Evolutionary conservation across 306 rosid genomes (phyloP), one percentile per base, ranked within the genome.

Genomic region (Trifolium fragiferum): DNA sequence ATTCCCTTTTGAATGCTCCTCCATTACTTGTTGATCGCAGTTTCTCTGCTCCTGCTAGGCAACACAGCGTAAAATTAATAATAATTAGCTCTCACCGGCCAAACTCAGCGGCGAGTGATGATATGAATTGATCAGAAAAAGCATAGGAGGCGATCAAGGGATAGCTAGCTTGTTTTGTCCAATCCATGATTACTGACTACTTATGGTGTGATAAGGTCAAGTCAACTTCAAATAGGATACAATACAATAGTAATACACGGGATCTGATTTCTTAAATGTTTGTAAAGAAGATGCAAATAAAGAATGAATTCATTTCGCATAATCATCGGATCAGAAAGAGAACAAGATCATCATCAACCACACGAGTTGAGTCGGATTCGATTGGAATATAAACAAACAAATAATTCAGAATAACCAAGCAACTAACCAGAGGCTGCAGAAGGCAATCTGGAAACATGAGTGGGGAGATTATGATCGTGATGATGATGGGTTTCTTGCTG

Each of bases 11-110:
- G 71, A 88, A 83, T 10, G 59, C 92, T 30, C 85, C 91, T 43
- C 85, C 93, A 74, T 84, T 90, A 79, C 79, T 86, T 72, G 89
- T 84, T 74, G 89, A 84, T 37, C 85, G 82, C 46, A 89, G 84
- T 69, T 76, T 88, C 61, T 90, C 98, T 10, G 74, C 75, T 70
- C 95, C 97, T 88, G 90, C 97, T 88, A 35, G 38, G 80, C 84
- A 73, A 69, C 2, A 6, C 53, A 83, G 66, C 2, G 9, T 35
- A 1, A 19, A 20, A 46, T 11, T 40, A 9, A 27, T 60, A 58
- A 10, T 9, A 20, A 10, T 55, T 9, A 10, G 5, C 32, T 27
- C 32, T 27, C 32, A 27, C 32, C 5, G 32, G 32, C 32, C 32
- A 27, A 27, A 27, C 32, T 27, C 32, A 3, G 32, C 32, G 32